phyloP scores from a whole-genome alignment of 225 moss, liverwort and hornwort species.

The Anthoceros angustus region DNA sequence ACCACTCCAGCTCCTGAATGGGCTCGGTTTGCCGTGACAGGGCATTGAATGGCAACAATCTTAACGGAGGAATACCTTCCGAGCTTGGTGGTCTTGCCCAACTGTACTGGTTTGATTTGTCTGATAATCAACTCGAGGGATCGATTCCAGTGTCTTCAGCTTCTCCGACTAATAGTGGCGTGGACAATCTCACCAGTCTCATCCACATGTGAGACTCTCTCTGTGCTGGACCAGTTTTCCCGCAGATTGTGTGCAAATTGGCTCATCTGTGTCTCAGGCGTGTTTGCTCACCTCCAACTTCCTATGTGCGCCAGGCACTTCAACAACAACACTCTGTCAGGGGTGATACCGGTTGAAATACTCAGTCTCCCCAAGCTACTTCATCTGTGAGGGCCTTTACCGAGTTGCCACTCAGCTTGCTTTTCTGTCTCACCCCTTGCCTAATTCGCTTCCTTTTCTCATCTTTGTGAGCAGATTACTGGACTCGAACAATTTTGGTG shows the following conservation, averaged over 20 bases:
- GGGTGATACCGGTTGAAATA: background rate
- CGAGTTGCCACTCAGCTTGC: background rate
- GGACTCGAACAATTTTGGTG: background rate
- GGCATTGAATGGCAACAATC: background rate
- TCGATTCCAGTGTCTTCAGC: background rate
- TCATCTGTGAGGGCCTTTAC: background rate
- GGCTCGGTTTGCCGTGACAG: background rate
- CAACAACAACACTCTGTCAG: background rate
- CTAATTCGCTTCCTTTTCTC: background rate
- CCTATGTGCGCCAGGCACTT: background rate
- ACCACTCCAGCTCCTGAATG: background rate
- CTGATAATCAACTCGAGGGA: background rate
- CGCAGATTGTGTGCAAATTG: background rate
- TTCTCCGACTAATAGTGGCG: background rate
- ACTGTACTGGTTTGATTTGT: background rate
- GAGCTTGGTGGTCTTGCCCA: background rate
- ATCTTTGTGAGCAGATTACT: background rate
- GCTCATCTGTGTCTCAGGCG: background rate
- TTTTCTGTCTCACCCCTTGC: background rate
- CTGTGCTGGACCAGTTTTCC: background rate
- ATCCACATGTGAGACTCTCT: background rate
- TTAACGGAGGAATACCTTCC: background rate
- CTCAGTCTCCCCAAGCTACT: background rate
- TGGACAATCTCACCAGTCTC: background rate
- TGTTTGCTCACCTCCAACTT: background rate